These are phyloP conservation scores for Citrullus mucosospermus DNA, from an alignment of 306 rosid genomes.

Conservation along the genomic window DNA sequence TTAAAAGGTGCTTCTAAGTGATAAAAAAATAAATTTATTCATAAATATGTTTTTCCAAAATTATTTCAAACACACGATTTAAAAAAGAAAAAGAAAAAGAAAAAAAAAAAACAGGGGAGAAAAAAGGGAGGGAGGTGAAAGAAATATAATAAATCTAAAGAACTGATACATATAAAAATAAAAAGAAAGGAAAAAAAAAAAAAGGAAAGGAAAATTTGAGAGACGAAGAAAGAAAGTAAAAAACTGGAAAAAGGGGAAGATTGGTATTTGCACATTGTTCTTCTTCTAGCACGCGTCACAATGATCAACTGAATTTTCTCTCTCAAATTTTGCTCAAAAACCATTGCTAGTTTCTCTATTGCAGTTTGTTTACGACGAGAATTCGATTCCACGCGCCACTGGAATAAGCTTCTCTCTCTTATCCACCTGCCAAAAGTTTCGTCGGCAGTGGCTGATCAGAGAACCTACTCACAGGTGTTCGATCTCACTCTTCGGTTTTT, in stretches of 20 bases:
- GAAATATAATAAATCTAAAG: too few relatives aligned
- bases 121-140: too few relatives aligned
- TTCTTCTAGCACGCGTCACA: not conserved
- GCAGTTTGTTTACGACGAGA: conserved; percentile 3
- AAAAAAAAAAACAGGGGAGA: too few relatives aligned
- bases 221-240: not conserved
- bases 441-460: conserved; percentile 20
- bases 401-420: not conserved
- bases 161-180: too few relatives aligned
- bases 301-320: not conserved
- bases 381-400: conserved; percentile 6
- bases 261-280: not conserved
- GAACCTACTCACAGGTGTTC: conserved; percentile 7
- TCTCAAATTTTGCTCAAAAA: not conserved
- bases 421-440: conserved; percentile 6
- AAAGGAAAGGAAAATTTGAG: not conserved
- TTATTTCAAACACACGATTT: too few relatives aligned
- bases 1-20: too few relatives aligned
- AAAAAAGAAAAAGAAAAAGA: too few relatives aligned
- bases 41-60: too few relatives aligned
- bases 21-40: too few relatives aligned
- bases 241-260: conserved; percentile 3
- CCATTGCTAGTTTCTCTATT: not conserved
- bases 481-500: conserved; percentile 28
- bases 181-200: not conserved